Base-by-base conservation (phyloP, 1,284 basidiomycete species). In the Trametes hirsuta region DNA sequence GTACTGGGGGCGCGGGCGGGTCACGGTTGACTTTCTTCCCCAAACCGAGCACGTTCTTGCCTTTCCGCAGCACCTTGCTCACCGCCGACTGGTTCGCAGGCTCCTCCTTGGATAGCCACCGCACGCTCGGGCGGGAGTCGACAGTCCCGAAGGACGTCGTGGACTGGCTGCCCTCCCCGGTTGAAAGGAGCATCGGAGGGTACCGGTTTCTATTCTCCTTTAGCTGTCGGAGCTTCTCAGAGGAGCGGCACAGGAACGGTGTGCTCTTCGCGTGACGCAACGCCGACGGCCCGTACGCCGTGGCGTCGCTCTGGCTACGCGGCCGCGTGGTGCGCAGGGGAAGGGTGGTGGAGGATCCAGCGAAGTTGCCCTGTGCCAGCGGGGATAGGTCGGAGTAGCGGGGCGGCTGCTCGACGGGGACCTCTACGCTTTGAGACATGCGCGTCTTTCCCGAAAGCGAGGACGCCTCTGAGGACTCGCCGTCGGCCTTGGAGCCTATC, bases 271-370 rank as follows among this genome's bases (percentile, higher is more conserved):
- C 34, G 36, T 51, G 55, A 11, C 48, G 55, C 36, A 57, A 42
- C 35, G 37, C 42, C 6, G 45, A 44, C n/a, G 42, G 40, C 41
- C 25, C n/a, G 24, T 51, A 25, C 12, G 30, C 48, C 0, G 55
- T 51, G 6, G 40, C 55, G 25, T 57, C 55, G 55, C 48, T 51
- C 24, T 50, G 47, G 42, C 42, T 51, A 15, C 55, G 48, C 42
- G 10, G n/a, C 25, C 48, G 22, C 12, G n/a, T 8, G 1, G 21
- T 12, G 10, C 35, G 53, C 12, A 21, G 6, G 8, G 36, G 35
- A 36, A 40, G 53, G 3, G 53, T 12, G n/a, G 47, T n/a, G 2
- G 48, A 25, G 6, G 46, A 40, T 15, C 34, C 42, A 15, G 12
- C 48, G 36, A 47, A 45, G 34, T 14, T 30, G 30, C 42, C 42